phyloP scores from a whole-genome alignment of 768 basidiomycete genomes.

The Crepidotus variabilis region DNA sequence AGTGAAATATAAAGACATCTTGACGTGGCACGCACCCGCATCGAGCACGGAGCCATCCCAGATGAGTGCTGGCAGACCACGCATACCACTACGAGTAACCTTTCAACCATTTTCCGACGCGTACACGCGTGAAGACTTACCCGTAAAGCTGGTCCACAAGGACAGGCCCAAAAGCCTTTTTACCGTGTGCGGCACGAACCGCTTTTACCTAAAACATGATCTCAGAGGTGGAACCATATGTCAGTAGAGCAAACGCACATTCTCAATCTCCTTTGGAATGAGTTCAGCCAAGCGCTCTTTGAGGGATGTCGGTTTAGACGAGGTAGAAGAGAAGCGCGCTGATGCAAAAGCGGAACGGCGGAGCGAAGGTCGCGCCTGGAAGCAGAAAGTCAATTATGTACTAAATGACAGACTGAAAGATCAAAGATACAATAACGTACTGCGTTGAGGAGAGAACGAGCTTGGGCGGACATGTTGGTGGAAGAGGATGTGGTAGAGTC shows the following conservation, averaged over 20 bases:
- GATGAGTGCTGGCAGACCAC: conserved; percentile 88
- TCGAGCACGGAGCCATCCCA: conserved; percentile 99
- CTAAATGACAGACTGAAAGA: conserved; percentile 1
- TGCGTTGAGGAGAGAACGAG: conserved; percentile 29
- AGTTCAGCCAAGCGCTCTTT: conserved; percentile 93
- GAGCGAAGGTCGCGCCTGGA: conserved; percentile 47
- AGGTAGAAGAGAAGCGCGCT: conserved; percentile 62
- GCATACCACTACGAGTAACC: conserved; percentile 61
- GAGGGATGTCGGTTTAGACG: conserved; percentile 67
- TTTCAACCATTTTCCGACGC: conserved; percentile 4
- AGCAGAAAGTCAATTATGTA: conserved; percentile 5
- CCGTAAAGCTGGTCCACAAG: conserved; percentile 90
- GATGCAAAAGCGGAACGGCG: conserved; percentile 41
- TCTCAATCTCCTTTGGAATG: conserved; percentile 83
- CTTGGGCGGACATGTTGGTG: conserved; percentile 38
- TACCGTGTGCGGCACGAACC: conserved; percentile 81
- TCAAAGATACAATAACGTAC: conserved; percentile 27
- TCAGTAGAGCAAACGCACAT: conserved; percentile 35
- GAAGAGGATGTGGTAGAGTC: conserved; percentile 6
- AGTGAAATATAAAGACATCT: conserved; percentile 1
- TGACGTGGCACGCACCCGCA: conserved; percentile 52
- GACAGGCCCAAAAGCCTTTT: conserved; percentile 91
- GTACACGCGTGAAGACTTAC: conserved; percentile 31
- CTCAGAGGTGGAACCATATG: conserved; percentile 1
- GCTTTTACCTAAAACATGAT: conserved; percentile 61